These are phyloP conservation scores for Hyaloperonospora brassicae DNA, from an alignment of 352 stramenopile genomes.

Conservation along the genomic window DNA sequence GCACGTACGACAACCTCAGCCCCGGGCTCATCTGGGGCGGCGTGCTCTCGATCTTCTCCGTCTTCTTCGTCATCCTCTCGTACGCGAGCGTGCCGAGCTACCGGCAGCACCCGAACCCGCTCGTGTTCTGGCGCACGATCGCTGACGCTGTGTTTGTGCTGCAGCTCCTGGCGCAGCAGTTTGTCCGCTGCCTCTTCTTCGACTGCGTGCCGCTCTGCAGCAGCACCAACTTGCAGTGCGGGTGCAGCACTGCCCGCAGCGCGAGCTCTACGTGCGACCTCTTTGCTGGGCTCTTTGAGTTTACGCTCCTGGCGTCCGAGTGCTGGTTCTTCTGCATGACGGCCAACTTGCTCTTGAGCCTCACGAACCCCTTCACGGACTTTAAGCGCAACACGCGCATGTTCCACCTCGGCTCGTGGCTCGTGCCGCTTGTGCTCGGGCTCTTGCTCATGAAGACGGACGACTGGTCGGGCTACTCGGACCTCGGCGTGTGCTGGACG, in stretches of 20 bases:
- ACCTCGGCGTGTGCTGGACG: slow-evolving; percentile 82
- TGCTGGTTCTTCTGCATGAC: slow-evolving; percentile 89
- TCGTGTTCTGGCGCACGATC: slow-evolving; percentile 86
- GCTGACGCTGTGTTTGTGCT: slow-evolving; percentile 78
- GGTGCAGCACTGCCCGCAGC: slow-evolving; percentile 42
- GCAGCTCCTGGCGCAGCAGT: slow-evolving; percentile 74
- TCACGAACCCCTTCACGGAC: slow-evolving; percentile 88
- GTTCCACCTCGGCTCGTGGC: slow-evolving; percentile 84
- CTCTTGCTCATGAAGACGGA: slow-evolving; percentile 61
- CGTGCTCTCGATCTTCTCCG: slow-evolving; percentile 74
- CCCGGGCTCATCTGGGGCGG: slow-evolving; percentile 80
- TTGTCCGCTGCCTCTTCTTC: slow-evolving; percentile 71
- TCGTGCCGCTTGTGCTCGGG: slow-evolving; percentile 46
- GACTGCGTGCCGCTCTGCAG: slow-evolving; percentile 75
- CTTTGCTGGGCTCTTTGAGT: slow-evolving; percentile 81
- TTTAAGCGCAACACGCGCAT: slow-evolving; percentile 81
- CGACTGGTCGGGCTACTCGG: slow-evolving; percentile 80
- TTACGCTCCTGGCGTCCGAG: slow-evolving; percentile 74
- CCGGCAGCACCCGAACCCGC: slow-evolving; percentile 79
- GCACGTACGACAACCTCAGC: slow-evolving; percentile 68
- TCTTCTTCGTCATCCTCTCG: slow-evolving; percentile 81
- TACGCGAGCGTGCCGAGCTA: slow-evolving; percentile 75
- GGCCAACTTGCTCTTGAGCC: slow-evolving; percentile 76
- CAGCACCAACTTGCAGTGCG: slow-evolving; percentile 58
- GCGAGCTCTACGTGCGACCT: slow-evolving; percentile 52